Conservation (phyloP, 306 rosid species). For the Purshia tridentata region DNA sequence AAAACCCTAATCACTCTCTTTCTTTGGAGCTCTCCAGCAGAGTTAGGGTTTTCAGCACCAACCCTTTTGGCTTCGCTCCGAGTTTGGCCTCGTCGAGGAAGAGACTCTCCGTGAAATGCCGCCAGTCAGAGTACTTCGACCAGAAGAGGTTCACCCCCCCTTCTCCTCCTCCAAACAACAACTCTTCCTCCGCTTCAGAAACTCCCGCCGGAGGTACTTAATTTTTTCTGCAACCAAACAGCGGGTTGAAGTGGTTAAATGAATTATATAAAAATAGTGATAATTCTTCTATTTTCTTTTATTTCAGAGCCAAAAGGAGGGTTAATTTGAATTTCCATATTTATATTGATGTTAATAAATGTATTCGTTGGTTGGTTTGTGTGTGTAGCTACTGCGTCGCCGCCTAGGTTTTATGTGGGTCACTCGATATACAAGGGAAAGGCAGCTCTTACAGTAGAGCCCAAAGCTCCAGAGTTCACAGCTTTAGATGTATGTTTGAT, state of each 20-base stretch:
- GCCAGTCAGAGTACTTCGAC: slow-evolving; percentile 54
- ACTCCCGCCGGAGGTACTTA: slow-evolving; percentile 44
- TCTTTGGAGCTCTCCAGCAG: slow-evolving; percentile 20
- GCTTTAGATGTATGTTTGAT: slow-evolving; percentile 63
- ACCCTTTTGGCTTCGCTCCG: slow-evolving; percentile 29
- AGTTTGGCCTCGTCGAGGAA: slow-evolving; percentile 13
- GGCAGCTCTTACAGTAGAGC: slow-evolving; percentile 84
- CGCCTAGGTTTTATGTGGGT: slow-evolving; percentile 79
- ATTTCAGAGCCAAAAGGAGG: neutral
- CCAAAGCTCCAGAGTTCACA: slow-evolving; percentile 74
- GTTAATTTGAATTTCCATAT: slow-evolving; percentile 12
- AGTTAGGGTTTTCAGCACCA: slow-evolving; percentile 26
- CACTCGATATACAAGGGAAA: slow-evolving; percentile 96
- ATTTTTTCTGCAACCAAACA: slow-evolving; percentile 2
- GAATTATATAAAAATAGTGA: no score
- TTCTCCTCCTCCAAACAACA: slow-evolving; percentile 21
- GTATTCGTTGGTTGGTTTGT: slow-evolving; percentile 27
- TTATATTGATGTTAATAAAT: slow-evolving; percentile 18
- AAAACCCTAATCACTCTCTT: slow-evolving; percentile 27
- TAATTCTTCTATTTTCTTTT: no score
- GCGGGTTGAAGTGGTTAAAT: slow-evolving; percentile 1
- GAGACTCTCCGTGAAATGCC: slow-evolving; percentile 50
- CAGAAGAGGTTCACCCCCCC: slow-evolving; percentile 32
- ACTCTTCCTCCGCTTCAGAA: slow-evolving; percentile 27
- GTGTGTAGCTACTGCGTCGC: slow-evolving; percentile 46